Conservation (phyloP, 1,284 basidiomycete genomes). For the Puccinia triticina region DNA sequence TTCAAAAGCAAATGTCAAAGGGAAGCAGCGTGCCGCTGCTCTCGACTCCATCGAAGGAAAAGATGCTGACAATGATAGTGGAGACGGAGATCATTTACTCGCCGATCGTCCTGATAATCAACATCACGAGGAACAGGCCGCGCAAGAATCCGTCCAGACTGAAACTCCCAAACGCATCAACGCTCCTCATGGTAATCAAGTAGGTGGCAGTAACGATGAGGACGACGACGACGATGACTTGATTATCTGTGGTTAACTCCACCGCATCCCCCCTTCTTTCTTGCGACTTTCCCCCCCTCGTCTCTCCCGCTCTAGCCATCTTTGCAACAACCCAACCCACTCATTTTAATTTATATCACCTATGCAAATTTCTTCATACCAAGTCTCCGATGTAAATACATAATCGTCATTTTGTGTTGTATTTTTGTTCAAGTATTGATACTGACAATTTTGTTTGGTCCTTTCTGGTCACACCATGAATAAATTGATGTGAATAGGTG, state of each 20-base stretch:
- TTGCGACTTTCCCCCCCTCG: neutral
- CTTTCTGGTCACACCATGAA: too few species aligned
- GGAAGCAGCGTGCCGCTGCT: neutral
- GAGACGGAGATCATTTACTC: too few species aligned
- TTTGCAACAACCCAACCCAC: neutral
- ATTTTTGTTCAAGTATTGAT: too few species aligned
- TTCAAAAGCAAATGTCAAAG: neutral
- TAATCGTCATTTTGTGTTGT: neutral
- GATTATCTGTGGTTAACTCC: neutral
- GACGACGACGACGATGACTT: conserved; percentile 3
- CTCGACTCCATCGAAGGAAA: neutral
- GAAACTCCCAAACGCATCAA: too few species aligned
- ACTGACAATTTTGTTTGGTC: too few species aligned
- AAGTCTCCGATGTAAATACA: neutral
- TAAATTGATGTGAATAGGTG: too few species aligned
- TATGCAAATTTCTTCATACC: neutral
- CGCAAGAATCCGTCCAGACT: too few species aligned
- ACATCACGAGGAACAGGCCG: neutral
- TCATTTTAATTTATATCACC: too few species aligned
- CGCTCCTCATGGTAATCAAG: too few species aligned
- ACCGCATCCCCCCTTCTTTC: neutral
- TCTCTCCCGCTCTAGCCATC: neutral
- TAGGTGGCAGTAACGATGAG: neutral
- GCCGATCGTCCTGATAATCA: neutral
- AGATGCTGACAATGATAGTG: neutral